Percentiles rank a stretch among this genome's conserved stretches.
These are phyloP conservation scores for Paradendryphiella salina DNA, from an alignment of 2,329 filamentous ascomycete genomes.

Conservation along the genomic window DNA sequence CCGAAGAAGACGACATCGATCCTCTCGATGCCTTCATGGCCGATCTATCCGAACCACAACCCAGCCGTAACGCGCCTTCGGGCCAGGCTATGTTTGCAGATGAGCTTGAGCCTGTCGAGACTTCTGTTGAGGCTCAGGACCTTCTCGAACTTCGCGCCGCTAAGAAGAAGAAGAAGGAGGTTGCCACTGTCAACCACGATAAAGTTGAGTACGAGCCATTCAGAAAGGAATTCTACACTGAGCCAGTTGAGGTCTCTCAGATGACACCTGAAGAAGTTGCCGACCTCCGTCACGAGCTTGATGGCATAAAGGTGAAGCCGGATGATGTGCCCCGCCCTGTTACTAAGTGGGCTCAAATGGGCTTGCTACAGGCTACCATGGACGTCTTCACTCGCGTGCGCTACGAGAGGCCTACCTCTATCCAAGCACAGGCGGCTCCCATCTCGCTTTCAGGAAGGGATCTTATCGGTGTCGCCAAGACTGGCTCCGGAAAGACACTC, in stretches of 20 bases:
- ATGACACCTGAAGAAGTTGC: conserved; percentile 84
- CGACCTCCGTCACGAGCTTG: conserved; percentile 80
- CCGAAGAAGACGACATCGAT: conserved; percentile 75
- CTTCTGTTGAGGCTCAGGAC: conserved; percentile 64
- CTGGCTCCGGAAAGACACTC: conserved; percentile 95
- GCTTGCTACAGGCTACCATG: conserved; percentile 80
- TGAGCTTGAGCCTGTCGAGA: conserved; percentile 70
- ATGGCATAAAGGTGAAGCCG: conserved; percentile 82
- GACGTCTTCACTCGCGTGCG: conserved; percentile 81
- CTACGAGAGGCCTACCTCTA: conserved; percentile 87
- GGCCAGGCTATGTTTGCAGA: conserved; percentile 89
- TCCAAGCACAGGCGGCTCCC: conserved; percentile 93
- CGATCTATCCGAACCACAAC: conserved; percentile 52
- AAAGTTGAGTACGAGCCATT: conserved; percentile 86
- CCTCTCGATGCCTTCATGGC: conserved; percentile 98
- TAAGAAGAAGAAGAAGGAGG: conserved; percentile 89
- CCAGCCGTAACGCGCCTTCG: conserved; percentile 59
- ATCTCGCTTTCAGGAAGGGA: conserved; percentile 95
- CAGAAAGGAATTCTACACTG: conserved; percentile 92
- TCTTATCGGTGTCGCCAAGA: conserved; percentile 95
- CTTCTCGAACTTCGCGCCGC: conserved; percentile 58
- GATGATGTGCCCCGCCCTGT: conserved; percentile 90
- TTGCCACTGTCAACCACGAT: conserved; percentile 82
- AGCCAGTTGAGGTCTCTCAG: conserved; percentile 78
- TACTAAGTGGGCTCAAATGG: conserved; percentile 95